Evolutionary conservation across 2,329 filamentous ascomycete species (phyloP), one percentile per base, ranked within the genome.

Genomic region (Ambrosiella xylebori): DNA sequence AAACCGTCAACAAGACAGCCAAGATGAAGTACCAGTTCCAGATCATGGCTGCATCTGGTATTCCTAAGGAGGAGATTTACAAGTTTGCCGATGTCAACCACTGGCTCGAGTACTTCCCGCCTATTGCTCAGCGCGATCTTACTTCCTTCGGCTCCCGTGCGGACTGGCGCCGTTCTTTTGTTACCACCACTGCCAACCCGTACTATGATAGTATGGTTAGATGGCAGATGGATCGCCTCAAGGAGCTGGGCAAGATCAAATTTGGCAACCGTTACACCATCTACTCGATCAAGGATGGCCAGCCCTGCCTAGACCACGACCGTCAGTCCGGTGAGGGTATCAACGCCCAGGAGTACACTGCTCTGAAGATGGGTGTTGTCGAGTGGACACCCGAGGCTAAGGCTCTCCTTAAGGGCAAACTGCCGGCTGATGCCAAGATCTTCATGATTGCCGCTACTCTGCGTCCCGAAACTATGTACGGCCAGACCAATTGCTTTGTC

Each of bases 381-480:
- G 86, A 95, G 67, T 98, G 90, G 90, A 80, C 89, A 0, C 81
- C 85, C 37, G 78, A 83, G 62, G 86, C 88, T 27, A 80, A 81
- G 63, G 79, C 85, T 63, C 73, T 80, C 57, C 72, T 97, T 60
- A 78, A 84, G 68, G 84, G 80, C 63, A 93, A 91, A 73, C 73
- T 97, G 3, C 86, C 91, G 5, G 77, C 82, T 40, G 82, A 79
- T 63, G 84, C 87, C 51, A 85, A 85, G 61, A 84, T 96, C 59
- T 97, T 85, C 74, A 85, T 97, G 65, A 81, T 97, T 11, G 86
- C 93, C 11, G 93, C 93, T 13, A 97, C 93, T 58, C 78, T 98
- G 61, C 80, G 93, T 62, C 88, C 93, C 1, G 93, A 98, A 76
- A 98, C 93, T 40, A 97, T 98, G 91, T 98, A 97, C 68, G 94